Evolutionary conservation across 257 asterid species (phyloP).

Genomic region (Primulina tabacum): DNA sequence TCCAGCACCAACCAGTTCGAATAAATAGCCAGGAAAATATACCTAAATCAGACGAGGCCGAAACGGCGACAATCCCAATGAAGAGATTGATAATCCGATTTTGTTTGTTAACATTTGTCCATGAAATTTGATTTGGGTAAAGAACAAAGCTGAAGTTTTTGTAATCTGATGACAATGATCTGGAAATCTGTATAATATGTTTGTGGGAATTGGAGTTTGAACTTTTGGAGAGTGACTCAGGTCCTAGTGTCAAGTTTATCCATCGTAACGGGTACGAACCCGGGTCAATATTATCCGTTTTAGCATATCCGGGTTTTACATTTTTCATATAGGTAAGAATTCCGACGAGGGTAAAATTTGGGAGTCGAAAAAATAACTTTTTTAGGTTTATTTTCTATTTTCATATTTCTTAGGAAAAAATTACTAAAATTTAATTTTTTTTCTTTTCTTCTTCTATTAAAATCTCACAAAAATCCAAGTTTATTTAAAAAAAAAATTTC

Average conservation of each 20-base stretch:
- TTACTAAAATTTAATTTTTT: too few relatives aligned
- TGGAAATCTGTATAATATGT: too few relatives aligned
- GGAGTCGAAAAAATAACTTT: too few relatives aligned
- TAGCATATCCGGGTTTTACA: too few relatives aligned
- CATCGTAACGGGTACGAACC: not conserved
- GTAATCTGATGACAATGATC: too few relatives aligned
- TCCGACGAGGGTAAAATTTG: too few relatives aligned
- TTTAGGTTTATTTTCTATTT: too few relatives aligned
- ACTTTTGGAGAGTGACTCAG: not conserved
- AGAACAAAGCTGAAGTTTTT: not conserved
- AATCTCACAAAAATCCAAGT: too few relatives aligned
- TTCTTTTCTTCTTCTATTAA: too few relatives aligned
- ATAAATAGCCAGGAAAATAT: slow-evolving; percentile 18
- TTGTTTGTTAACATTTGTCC: not conserved
- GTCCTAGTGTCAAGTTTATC: not conserved
- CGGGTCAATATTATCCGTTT: not conserved
- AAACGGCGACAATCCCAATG: not conserved
- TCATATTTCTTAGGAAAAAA: too few relatives aligned
- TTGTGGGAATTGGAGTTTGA: not conserved
- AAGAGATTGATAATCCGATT: slow-evolving; percentile 10
- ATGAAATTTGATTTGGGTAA: not conserved
- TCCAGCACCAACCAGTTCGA: not conserved
- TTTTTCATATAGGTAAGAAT: too few relatives aligned
- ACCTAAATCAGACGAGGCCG: slow-evolving; percentile 4
- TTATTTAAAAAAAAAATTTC: too few relatives aligned